These are phyloP conservation scores for Agarophyton chilense DNA, from an alignment of 23 red algal genomes.

Conservation along the genomic window DNA sequence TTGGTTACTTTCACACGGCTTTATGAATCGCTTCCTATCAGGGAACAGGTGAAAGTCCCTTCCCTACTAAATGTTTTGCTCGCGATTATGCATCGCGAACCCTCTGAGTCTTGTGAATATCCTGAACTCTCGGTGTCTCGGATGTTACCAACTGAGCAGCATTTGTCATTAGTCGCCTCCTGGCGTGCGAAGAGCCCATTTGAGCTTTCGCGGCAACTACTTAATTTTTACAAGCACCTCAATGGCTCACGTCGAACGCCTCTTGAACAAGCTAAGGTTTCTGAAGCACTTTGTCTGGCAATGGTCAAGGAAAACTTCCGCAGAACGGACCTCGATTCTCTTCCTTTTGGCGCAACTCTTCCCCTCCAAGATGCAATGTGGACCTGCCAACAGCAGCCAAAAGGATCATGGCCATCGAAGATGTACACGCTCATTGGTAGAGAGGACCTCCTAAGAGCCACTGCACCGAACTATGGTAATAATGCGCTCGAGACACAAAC, in stretches of 20 bases:
- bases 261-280: neutral
- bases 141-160: neutral
- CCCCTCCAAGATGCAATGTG: slow-evolving; percentile 72
- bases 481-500: neutral
- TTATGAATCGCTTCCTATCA: neutral
- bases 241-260: neutral
- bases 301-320: slow-evolving; percentile 52
- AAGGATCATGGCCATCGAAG: slow-evolving; percentile 35
- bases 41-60: neutral
- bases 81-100: neutral
- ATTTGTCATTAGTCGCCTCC: slow-evolving; percentile 15
- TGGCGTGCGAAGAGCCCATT: slow-evolving; percentile 42
- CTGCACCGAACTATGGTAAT: neutral
- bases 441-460: slow-evolving; percentile 59
- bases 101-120: neutral
- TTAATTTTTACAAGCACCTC: slow-evolving; percentile 28
- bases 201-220: slow-evolving; percentile 27
- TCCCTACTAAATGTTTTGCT: slow-evolving; percentile 2
- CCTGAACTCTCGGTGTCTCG: neutral
- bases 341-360: slow-evolving; percentile 61
- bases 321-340: slow-evolving; percentile 48
- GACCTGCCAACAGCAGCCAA: slow-evolving; percentile 37
- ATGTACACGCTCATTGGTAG: slow-evolving; percentile 80
- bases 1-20: slow-evolving; percentile 3
- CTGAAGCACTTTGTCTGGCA: slow-evolving; percentile 29